A percentile compares a stretch with the other conserved stretches of the same genome.
Evolutionary conservation across 495 filamentous ascomycete genomes (phyloP).

Genomic region (Umbilicaria muhlenbergii): DNA sequence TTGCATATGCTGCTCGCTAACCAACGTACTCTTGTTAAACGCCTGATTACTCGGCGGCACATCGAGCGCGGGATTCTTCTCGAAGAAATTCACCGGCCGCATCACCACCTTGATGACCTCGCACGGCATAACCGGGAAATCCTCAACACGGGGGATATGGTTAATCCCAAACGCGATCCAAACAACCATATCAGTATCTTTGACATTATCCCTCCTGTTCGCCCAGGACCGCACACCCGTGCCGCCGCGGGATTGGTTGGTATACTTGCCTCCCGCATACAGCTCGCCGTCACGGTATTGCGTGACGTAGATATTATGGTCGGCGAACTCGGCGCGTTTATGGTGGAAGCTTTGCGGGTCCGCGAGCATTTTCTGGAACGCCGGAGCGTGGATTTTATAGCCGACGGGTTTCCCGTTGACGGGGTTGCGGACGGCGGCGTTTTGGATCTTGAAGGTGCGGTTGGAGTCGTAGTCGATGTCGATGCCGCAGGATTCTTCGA

Average conservation of each 20-base stretch:
- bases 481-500: slow-evolving; percentile 43
- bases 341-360: slow-evolving; percentile 51
- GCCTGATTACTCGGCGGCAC: slow-evolving; percentile 45
- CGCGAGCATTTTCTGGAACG: slow-evolving; percentile 70
- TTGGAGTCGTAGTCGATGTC: slow-evolving; percentile 47
- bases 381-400: slow-evolving; percentile 61
- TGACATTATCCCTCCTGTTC: slow-evolving; percentile 30
- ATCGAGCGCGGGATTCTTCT: slow-evolving; percentile 57
- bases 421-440: slow-evolving; percentile 45
- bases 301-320: slow-evolving; percentile 69
- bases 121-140: slow-evolving; percentile 55
- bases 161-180: slow-evolving; percentile 50
- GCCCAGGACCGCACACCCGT: slow-evolving; percentile 40
- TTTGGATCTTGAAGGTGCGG: slow-evolving; percentile 71
- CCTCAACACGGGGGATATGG: slow-evolving; percentile 41
- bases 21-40: slow-evolving; percentile 31
- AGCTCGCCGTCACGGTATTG: slow-evolving; percentile 64
- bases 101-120: slow-evolving; percentile 45
- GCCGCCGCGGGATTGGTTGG: slow-evolving; percentile 63
- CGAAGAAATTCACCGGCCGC: slow-evolving; percentile 61
- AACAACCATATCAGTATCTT: slow-evolving; percentile 38
- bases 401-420: slow-evolving; percentile 62
- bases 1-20: slow-evolving; percentile 20
- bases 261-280: slow-evolving; percentile 72
- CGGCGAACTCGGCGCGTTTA: slow-evolving; percentile 67